Base-by-base conservation (phyloP, 352 stramenopile genomes). In the Phytopythium kandeliae region DNA sequence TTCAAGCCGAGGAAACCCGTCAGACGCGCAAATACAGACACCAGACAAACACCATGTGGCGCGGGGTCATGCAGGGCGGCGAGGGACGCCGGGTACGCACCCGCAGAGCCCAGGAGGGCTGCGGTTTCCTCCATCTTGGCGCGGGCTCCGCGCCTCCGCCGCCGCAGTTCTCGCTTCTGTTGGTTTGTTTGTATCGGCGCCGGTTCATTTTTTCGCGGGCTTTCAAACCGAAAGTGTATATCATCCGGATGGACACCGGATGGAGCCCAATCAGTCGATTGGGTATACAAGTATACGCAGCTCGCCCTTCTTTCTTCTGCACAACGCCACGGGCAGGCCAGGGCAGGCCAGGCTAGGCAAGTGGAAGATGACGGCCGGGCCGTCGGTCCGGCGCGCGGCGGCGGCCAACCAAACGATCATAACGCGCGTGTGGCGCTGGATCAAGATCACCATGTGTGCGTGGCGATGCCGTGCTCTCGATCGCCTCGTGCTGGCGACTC, bases 341-440 rank as follows among this genome's bases (percentile, higher is more conserved):
- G n/a, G n/a, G n/a, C n/a, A n/a, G n/a, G n/a, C n/a, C n/a, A n/a
- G n/a, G n/a, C n/a, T n/a, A n/a, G n/a, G n/a, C n/a, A n/a, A n/a
- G n/a, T n/a, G n/a, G 35, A 34, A 49, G 38, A 88, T 86, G 76
- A 82, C 77, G 30, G 58, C 77, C 41, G 69, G 70, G 15, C 60
- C 71, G 15, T 57, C 63, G 12, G 79, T 91, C 55, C 77, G 79
- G 46, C 75, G 70, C 49, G 63, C 75, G n/a, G 79, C 77, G 42
- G 65, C 67, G 36, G 63, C 64, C 28, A 80, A 85, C 53, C 58
- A 84, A 61, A 65, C 66, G 36, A 38, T 87, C 19, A 54, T 89
- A 35, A 58, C 68, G 53, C 70, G 67, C 48, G 51, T 87, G 11
- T 91, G 77, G 80, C 71, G 80, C 46, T 91, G 80, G 80, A 33